Evolutionary conservation across 2,329 filamentous ascomycete genomes (phyloP).

Genomic region (Ceratocystis albifundus): DNA sequence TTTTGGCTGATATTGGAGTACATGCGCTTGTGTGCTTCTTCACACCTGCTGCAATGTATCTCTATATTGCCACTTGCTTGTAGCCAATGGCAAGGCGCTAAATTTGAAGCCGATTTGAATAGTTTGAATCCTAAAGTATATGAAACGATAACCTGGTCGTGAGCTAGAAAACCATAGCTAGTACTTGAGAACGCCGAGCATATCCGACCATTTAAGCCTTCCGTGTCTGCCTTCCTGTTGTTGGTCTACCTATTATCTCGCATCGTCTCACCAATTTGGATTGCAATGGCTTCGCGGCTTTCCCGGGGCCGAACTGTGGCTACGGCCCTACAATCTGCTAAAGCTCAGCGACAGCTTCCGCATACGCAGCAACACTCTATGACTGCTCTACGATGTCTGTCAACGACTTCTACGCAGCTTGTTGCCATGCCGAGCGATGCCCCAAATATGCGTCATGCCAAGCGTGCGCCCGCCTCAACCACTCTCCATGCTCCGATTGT

Average conservation of each 20-base stretch:
- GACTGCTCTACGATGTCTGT: constrained; percentile 24
- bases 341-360: constrained; percentile 25
- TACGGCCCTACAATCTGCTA: constrained; percentile 45
- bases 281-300: constrained; percentile 29
- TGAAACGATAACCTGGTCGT: neutral
- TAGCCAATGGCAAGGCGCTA: constrained; percentile 6
- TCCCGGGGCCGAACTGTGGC: constrained; percentile 45
- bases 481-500: constrained; percentile 63
- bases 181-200: neutral
- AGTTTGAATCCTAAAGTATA: neutral
- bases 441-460: constrained; percentile 56
- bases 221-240: neutral
- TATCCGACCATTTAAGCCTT: neutral
- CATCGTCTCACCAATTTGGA: neutral
- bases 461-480: constrained; percentile 45
- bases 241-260: neutral
- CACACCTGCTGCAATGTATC: neutral
- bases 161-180: constrained; percentile 7
- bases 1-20: constrained; percentile 7
- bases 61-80: neutral
- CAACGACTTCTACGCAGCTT: constrained; percentile 36
- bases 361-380: constrained; percentile 31
- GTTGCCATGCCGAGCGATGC: constrained; percentile 50
- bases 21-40: neutral
- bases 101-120: neutral